These are phyloP conservation scores for Rhizopogon sp. DNA, from an alignment of 768 basidiomycete genomes.

Conservation along the genomic window DNA sequence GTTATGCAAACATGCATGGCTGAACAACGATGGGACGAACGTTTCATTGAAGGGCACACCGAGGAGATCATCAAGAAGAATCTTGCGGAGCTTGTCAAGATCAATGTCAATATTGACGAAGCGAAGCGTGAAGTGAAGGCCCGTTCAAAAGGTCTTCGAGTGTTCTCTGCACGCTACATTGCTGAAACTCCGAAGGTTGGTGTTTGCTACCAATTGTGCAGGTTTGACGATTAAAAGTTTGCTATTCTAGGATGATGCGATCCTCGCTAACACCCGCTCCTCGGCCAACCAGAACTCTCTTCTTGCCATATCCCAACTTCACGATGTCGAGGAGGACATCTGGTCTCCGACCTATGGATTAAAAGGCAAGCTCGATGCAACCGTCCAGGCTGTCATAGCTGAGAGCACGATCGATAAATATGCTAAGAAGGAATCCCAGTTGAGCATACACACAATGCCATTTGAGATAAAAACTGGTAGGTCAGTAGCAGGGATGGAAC, in stretches of 20 bases:
- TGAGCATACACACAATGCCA: conserved; percentile 43
- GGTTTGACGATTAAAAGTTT: neutral
- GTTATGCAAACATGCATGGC: conserved; percentile 79
- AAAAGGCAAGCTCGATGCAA: conserved; percentile 94
- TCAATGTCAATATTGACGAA: conserved; percentile 53
- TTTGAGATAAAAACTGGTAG: conserved; percentile 97
- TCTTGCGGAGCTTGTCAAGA: conserved; percentile 58
- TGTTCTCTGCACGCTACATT: conserved; percentile 66
- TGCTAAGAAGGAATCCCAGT: conserved; percentile 13
- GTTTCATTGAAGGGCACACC: conserved; percentile 56
- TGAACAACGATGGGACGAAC: conserved; percentile 56
- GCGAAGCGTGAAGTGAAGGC: conserved; percentile 58
- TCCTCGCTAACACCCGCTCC: conserved; percentile 65
- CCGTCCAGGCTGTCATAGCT: conserved; percentile 62
- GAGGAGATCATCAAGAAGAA: conserved; percentile 48
- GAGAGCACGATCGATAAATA: conserved; percentile 32
- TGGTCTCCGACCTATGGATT: conserved; percentile 95
- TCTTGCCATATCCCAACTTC: conserved; percentile 69
- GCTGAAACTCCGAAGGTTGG: conserved; percentile 62
- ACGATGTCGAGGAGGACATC: conserved; percentile 95
- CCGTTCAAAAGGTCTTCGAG: conserved; percentile 59
- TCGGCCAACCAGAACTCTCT: conserved; percentile 40
- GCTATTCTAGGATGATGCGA: conserved; percentile 48
- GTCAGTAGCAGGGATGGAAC: conserved; percentile 73
- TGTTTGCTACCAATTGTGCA: neutral